phyloP scores from a whole-genome alignment of 1,139 yeast genomes.

The Magnusiomyces tetraspermus region DNA sequence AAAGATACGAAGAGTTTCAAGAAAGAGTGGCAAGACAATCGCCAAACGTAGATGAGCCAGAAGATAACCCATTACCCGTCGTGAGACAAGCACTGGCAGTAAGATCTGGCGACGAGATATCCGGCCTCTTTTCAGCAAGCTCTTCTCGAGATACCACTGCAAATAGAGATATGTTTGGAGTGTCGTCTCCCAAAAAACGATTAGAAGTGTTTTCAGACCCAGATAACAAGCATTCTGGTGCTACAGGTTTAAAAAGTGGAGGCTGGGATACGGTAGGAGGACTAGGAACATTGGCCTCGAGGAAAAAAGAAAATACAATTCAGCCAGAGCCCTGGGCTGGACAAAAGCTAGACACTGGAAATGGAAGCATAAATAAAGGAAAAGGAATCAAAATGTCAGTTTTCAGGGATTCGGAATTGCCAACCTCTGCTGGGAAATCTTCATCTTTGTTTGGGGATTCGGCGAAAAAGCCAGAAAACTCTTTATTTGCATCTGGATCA shows the following conservation, averaged over 20 bases:
- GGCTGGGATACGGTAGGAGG: constrained; percentile 40
- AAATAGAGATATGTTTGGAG: not conserved
- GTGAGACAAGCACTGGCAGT: constrained; percentile 19
- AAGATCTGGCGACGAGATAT: constrained; percentile 15
- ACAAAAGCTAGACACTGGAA: constrained; percentile 41
- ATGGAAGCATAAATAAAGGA: constrained; percentile 19
- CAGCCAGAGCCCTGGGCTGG: constrained; percentile 62
- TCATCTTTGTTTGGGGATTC: not conserved
- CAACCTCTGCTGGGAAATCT: not conserved
- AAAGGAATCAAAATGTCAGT: constrained; percentile 30
- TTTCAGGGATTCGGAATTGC: constrained; percentile 34
- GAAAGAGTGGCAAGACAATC: constrained; percentile 32
- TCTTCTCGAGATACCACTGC: not conserved
- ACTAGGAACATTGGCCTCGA: constrained; percentile 42
- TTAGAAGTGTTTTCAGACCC: constrained; percentile 30
- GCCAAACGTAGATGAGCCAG: constrained; percentile 29
- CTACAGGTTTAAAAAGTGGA: constrained; percentile 16
- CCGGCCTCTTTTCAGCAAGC: constrained; percentile 15
- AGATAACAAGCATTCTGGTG: constrained; percentile 19
- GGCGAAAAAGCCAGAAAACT: not conserved
- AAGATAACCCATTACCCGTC: constrained; percentile 21
- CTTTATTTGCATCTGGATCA: not conserved
- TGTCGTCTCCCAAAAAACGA: constrained; percentile 15
- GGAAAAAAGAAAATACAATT: constrained; percentile 58
- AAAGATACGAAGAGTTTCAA: constrained; percentile 43